These are phyloP conservation scores for Neonectria magnoliae DNA, from an alignment of 2,329 filamentous ascomycete genomes.

Conservation along the genomic window DNA sequence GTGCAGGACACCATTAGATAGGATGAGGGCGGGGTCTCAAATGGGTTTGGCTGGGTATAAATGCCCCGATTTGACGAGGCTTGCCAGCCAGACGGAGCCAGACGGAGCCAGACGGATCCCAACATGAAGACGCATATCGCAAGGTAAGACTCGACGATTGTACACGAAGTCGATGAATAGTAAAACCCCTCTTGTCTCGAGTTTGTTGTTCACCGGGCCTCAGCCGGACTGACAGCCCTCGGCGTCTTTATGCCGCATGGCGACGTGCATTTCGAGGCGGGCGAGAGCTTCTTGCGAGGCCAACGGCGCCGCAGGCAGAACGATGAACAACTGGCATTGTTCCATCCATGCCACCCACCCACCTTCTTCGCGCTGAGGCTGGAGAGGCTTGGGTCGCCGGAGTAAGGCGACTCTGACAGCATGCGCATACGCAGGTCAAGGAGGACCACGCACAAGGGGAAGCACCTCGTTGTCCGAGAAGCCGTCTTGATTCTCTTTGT, in stretches of 20 bases:
- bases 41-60: conserved; percentile 30
- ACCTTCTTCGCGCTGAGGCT: conserved; percentile 9
- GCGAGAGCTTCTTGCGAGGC: conserved; percentile 16
- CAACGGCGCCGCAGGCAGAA: conserved; percentile 32
- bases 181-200: conserved; percentile 4
- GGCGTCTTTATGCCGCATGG: conserved; percentile 29
- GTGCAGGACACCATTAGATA: conserved; percentile 36
- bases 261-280: conserved; percentile 28
- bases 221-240: conserved; percentile 11
- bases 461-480: neutral
- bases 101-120: conserved; percentile 12
- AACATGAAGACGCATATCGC: neutral
- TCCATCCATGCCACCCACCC: conserved; percentile 26
- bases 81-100: conserved; percentile 27
- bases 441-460: neutral
- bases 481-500: neutral
- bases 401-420: conserved; percentile 16
- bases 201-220: conserved; percentile 7
- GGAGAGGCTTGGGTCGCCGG: neutral
- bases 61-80: conserved; percentile 31
- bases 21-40: conserved; percentile 17
- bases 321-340: conserved; percentile 37
- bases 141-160: conserved; percentile 20
- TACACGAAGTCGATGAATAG: neutral
- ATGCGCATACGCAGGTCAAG: neutral